A percentile compares a stretch with the other conserved stretches of the same genome.
Conservation (phyloP, 2,329 filamentous ascomycete species). For the Botryotinia narcissicola region DNA sequence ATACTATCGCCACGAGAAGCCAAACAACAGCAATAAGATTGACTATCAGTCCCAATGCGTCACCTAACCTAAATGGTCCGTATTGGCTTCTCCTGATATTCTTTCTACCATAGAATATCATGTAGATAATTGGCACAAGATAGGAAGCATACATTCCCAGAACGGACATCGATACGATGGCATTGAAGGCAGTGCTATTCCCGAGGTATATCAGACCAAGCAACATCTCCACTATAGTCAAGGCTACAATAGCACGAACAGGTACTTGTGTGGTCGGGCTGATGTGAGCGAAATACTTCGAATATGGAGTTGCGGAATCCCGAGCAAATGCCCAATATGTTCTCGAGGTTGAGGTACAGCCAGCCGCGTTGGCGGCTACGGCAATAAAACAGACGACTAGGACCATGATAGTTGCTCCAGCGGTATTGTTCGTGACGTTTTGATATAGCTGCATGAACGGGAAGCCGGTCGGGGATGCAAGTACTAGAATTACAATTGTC, state of each 20-base stretch:
- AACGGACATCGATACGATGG: slow-evolving; percentile 46
- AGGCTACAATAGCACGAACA: slow-evolving; percentile 41
- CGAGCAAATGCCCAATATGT: slow-evolving; percentile 48
- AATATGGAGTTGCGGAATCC: slow-evolving; percentile 41
- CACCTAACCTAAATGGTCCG: slow-evolving; percentile 38
- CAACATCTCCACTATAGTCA: slow-evolving; percentile 45
- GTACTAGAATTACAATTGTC: slow-evolving; percentile 28
- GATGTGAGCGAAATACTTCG: slow-evolving; percentile 42
- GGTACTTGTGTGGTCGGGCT: slow-evolving; percentile 39
- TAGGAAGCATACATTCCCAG: slow-evolving; percentile 47
- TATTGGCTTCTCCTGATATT: slow-evolving; percentile 28
- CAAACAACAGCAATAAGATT: slow-evolving; percentile 46
- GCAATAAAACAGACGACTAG: slow-evolving; percentile 41
- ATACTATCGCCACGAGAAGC: slow-evolving; percentile 45
- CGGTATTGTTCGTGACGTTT: slow-evolving; percentile 40
- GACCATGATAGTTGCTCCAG: slow-evolving; percentile 5
- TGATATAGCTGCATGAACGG: slow-evolving; percentile 47
- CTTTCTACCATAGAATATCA: slow-evolving; percentile 42
- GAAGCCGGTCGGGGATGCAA: slow-evolving; percentile 45
- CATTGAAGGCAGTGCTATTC: slow-evolving; percentile 47
- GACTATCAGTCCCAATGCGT: slow-evolving; percentile 37
- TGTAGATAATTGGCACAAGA: slow-evolving; percentile 42
- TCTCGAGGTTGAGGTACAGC: slow-evolving; percentile 45
- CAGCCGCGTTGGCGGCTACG: slow-evolving; percentile 47
- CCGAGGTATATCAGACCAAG: slow-evolving; percentile 49